Conservation (phyloP, 257 asterid genomes). For the Solanum paucissectum region DNA sequence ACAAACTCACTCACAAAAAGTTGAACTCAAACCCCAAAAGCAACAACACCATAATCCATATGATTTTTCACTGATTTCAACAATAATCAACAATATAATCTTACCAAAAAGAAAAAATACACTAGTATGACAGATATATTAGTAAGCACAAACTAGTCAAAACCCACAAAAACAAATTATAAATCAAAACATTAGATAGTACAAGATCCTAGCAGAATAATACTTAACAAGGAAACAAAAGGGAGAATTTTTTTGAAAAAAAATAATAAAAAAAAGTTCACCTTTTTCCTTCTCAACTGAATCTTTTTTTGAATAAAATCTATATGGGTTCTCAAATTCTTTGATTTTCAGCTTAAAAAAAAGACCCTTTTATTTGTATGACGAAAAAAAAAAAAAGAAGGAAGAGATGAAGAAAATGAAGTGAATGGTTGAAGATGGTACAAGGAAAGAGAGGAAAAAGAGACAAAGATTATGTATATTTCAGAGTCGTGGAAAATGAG, state of each 20-base stretch:
- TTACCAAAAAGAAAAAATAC: not conserved
- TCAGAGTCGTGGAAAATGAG: not conserved
- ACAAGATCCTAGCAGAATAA: not conserved
- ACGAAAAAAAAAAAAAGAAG: not conserved
- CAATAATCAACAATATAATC: not conserved
- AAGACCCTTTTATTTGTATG: not conserved
- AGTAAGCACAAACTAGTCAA: not conserved
- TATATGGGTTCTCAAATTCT: not conserved
- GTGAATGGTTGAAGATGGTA: conserved; percentile 6
- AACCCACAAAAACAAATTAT: not conserved
- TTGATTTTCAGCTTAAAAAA: not conserved
- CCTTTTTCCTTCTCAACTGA: not conserved
- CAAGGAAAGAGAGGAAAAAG: conserved; percentile 8
- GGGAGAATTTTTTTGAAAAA: not conserved
- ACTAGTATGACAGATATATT: not conserved
- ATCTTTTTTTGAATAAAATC: not conserved
- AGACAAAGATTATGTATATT: not conserved
- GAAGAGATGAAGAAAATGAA: not conserved
- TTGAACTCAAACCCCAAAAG: not conserved
- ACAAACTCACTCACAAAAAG: not conserved
- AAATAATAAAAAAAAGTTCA: not conserved
- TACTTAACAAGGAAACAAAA: not conserved
- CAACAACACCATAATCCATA: not conserved
- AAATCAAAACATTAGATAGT: not conserved
- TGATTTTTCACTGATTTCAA: not conserved